Conservation (phyloP, 306 rosid genomes). For the Pterocarpus macrocarpus region DNA sequence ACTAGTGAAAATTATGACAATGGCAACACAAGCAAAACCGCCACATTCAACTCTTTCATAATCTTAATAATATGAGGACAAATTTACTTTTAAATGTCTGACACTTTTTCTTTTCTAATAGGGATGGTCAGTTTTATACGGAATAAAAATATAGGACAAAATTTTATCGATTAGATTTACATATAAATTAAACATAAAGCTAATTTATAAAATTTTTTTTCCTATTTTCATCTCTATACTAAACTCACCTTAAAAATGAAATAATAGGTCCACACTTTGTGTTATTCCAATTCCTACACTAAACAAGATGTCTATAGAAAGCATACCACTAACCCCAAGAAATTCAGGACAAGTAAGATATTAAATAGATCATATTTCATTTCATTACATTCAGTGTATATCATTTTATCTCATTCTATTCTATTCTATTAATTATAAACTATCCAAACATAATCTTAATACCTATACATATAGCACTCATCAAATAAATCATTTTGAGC, state of each 20-base stretch:
- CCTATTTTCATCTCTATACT: no score
- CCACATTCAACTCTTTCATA: constrained; percentile 7
- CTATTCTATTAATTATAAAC: no score
- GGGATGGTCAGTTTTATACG: no score
- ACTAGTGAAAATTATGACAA: constrained; percentile 17
- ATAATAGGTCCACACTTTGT: not conserved
- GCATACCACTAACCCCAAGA: not conserved
- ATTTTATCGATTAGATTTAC: no score
- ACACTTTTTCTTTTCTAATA: not conserved
- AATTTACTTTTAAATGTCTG: not conserved
- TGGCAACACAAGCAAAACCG: constrained; percentile 18
- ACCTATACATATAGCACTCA: constrained; percentile 33
- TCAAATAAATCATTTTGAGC: constrained; percentile 40
- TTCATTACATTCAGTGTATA: no score
- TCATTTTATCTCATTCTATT: no score
- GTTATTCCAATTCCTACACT: not conserved
- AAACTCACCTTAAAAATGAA: not conserved
- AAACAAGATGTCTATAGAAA: not conserved
- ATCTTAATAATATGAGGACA: not conserved
- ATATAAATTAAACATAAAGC: no score
- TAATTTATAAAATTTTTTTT: no score
- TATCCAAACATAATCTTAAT: no score
- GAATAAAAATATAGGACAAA: no score
- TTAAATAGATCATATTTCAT: no score
- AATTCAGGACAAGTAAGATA: not conserved